Conservation (phyloP, 352 stramenopile species). For the Pythium chondricola region DNA sequence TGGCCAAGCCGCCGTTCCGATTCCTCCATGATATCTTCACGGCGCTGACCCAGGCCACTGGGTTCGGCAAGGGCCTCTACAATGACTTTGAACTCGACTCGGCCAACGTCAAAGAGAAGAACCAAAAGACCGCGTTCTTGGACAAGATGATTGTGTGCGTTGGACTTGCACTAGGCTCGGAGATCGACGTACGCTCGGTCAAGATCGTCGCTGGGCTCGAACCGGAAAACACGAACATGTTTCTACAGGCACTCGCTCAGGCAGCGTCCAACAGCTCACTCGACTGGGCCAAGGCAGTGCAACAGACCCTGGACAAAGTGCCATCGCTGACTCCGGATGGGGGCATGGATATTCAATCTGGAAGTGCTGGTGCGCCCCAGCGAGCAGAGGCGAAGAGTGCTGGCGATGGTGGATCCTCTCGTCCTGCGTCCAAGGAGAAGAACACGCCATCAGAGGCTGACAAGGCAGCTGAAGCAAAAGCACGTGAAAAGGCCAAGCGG, state of each 20-base stretch:
- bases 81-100: conserved; percentile 73
- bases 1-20: conserved; percentile 94
- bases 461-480: conserved; percentile 45
- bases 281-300: conserved; percentile 60
- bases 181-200: conserved; percentile 67
- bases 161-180: conserved; percentile 45
- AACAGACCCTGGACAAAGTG: conserved; percentile 55
- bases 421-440: conserved; percentile 41
- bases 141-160: conserved; percentile 87
- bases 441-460: conserved; percentile 19
- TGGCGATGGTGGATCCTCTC: conserved; percentile 16
- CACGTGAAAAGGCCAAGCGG: conserved; percentile 34
- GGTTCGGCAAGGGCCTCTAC: conserved; percentile 84
- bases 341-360: conserved; percentile 13
- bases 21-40: conserved; percentile 95
- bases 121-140: conserved; percentile 79
- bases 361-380: conserved; percentile 3
- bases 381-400: conserved; percentile 22
- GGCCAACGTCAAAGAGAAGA: conserved; percentile 82
- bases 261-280: conserved; percentile 50
- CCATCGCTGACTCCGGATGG: conserved; percentile 57
- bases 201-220: conserved; percentile 86
- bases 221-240: conserved; percentile 78
- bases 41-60: conserved; percentile 76
- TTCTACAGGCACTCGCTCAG: conserved; percentile 63